Base-by-base conservation (phyloP, 2,329 filamentous ascomycete species). In the Pseudonectria foliicola region DNA sequence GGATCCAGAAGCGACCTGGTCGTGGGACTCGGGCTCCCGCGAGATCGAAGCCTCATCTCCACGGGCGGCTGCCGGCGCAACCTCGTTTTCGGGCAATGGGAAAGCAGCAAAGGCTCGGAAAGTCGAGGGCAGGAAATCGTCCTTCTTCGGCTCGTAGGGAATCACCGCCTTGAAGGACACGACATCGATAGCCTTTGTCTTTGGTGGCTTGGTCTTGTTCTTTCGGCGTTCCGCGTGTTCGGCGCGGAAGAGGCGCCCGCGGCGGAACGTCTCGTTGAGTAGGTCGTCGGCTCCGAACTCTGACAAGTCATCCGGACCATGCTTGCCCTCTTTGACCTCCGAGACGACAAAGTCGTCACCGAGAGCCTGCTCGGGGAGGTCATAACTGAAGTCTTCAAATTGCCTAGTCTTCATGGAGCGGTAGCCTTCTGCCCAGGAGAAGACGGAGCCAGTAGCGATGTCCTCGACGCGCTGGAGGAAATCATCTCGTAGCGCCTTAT, bases 401-500 rank as follows among this genome's bases (percentile, higher is more conserved):
- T 49, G 46, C 2, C 44, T 45, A 18, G 44, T 38, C 42, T 52
- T 49, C 40, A 57, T 46, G 7, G 48, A 40, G 29, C 45, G 41
- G 40, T 52, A 38, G n/a, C 59, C 59, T 13, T 55, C 44, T n/a
- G 50, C 37, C 60, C 60, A 63, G 1, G 60, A 52, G 40, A 63
- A 62, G 32, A 50, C 49, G 23, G 48, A 40, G 0, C 57, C 60
- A 6, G 33, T 38, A 2, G 55, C 60, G 4, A 61, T 31, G 2
- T 53, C 51, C 15, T 56, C 40, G 1, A 56, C 58, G 2, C 54
- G 42, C 15, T 48, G 34, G 15, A 60, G 32, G 32, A 58, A 62
- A 10, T 24, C 37, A 6, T 41, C 27, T 2, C 33, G 42, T 30
- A 35, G 29, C 10, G 38, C 27, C 2, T 13, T 13, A 13, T 26